phyloP scores from a whole-genome alignment of 805 yeast genomes.

The Naumovozyma baii region DNA sequence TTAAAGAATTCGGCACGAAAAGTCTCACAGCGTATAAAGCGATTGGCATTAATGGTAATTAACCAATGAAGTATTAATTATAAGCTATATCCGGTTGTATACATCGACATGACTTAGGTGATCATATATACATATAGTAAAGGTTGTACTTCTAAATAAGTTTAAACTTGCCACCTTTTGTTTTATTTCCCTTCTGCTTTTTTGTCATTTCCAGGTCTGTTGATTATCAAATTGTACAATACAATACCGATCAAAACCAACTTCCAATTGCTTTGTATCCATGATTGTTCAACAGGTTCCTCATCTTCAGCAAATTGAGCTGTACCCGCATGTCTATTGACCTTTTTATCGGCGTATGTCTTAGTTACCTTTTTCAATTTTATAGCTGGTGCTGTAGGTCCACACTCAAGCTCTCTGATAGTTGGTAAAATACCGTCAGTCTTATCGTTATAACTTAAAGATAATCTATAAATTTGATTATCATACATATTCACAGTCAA shows the following conservation, averaged over 20 bases:
- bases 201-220: neutral
- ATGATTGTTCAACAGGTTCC: constrained; percentile 14
- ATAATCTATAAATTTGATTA: constrained; percentile 12
- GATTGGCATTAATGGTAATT: no score
- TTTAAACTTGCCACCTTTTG: no score
- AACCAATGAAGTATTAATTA: no score
- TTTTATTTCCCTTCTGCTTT: neutral
- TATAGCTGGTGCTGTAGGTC: constrained; percentile 16
- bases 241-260: constrained; percentile 20
- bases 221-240: constrained; percentile 12
- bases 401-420: constrained; percentile 10
- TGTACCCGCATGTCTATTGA: constrained; percentile 5
- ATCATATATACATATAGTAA: no score
- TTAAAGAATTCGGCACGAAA: neutral
- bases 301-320: constrained; percentile 19
- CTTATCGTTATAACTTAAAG: constrained; percentile 12
- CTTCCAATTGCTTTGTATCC: constrained; percentile 28
- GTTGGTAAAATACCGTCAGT: constrained; percentile 13
- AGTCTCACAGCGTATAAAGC: neutral
- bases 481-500: constrained; percentile 13
- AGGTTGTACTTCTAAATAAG: no score
- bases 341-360: constrained; percentile 25
- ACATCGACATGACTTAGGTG: no score
- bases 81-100: no score
- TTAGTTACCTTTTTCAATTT: constrained; percentile 23